Conservation (phyloP, 257 asterid genomes). For the Przewalskia tangutica region DNA sequence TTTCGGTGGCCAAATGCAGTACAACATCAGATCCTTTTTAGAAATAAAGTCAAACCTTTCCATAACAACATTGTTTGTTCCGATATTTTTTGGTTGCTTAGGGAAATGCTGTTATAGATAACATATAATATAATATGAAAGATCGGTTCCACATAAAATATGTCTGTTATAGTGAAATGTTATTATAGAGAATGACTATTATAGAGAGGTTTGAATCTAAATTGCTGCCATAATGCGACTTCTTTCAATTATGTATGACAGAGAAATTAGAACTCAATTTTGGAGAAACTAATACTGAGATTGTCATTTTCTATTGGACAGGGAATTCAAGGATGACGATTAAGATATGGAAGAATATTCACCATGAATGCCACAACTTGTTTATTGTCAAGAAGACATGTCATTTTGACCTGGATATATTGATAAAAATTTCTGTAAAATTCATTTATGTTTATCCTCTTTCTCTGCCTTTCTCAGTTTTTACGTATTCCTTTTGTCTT, state of each 20-base stretch:
- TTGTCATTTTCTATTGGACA: constrained; percentile 13
- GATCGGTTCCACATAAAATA: too few relatives aligned
- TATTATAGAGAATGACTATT: too few relatives aligned
- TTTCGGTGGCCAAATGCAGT: too few relatives aligned
- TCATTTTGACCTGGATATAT: background rate
- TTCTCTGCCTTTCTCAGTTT: background rate
- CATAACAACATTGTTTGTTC: too few relatives aligned
- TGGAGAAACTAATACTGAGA: background rate
- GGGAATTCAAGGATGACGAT: constrained; percentile 97
- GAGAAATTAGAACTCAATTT: background rate
- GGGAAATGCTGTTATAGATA: too few relatives aligned
- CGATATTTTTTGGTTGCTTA: too few relatives aligned
- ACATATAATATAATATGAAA: too few relatives aligned
- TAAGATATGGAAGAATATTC: constrained; percentile 15
- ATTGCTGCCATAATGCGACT: background rate
- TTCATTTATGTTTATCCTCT: background rate
- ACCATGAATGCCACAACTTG: background rate
- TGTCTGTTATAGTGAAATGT: too few relatives aligned
- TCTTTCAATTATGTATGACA: background rate
- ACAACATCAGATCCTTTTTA: too few relatives aligned
- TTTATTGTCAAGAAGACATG: background rate
- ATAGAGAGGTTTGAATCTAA: too few relatives aligned
- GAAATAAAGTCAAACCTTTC: too few relatives aligned
- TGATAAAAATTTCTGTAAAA: background rate
- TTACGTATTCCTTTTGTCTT: background rate